phyloP scores from a whole-genome alignment of 345 rosid genomes.

The Excoecaria cochinchinensis region DNA sequence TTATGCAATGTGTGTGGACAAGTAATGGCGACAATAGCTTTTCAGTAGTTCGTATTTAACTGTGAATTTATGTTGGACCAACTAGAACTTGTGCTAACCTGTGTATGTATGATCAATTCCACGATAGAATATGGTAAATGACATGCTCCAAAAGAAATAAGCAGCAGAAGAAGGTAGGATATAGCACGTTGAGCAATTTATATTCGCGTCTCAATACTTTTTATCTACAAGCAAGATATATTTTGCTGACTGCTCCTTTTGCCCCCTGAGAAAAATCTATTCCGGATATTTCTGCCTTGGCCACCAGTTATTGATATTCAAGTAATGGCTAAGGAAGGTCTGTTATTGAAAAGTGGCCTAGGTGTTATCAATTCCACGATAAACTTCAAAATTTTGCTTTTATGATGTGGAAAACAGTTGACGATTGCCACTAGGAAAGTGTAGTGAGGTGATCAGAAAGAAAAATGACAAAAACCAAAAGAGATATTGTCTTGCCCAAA shows the following conservation, averaged over 20 bases:
- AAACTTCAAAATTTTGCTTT: neutral
- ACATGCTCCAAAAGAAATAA: neutral
- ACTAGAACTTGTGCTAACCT: neutral
- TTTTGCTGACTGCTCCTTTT: neutral
- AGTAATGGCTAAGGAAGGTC: neutral
- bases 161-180: neutral
- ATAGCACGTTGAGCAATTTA: neutral
- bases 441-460: neutral
- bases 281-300: neutral
- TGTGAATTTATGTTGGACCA: neutral
- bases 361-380: neutral
- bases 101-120: neutral
- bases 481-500: neutral
- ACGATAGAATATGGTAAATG: neutral
- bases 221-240: neutral
- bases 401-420: neutral
- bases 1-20: neutral
- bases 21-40: neutral
- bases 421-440: neutral
- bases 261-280: neutral
- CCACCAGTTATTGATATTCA: neutral
- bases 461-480: neutral
- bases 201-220: no score
- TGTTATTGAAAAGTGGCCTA: neutral
- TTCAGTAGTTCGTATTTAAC: neutral